phyloP scores from a whole-genome alignment of 1,139 yeast species.

The Cylindricascospora bacillispora region DNA sequence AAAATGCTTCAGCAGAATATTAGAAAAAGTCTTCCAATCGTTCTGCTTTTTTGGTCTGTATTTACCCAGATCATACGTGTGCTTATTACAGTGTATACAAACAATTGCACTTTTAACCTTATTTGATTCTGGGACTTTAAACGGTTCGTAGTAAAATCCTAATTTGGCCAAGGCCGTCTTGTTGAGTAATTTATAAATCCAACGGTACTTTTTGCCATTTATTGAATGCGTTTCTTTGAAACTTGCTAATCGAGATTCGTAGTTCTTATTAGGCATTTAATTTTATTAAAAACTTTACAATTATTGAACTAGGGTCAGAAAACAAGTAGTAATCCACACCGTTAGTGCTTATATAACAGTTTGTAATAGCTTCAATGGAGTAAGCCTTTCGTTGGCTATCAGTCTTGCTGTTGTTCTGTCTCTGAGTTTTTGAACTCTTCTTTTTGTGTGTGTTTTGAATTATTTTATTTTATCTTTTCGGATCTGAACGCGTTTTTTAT shows the following conservation, averaged over 20 bases:
- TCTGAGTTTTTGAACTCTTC: no score
- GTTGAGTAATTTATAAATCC: constrained; percentile 32
- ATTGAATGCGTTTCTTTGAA: constrained; percentile 24
- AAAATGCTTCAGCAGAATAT: constrained; percentile 15
- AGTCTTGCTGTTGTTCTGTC: no score
- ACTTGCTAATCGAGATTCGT: constrained; percentile 16
- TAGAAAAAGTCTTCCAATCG: constrained; percentile 14
- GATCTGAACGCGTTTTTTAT: no score
- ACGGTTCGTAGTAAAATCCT: constrained; percentile 63
- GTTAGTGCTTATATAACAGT: no score
- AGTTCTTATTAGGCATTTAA: no score
- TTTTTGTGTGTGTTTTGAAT: no score
- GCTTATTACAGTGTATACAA: constrained; percentile 49
- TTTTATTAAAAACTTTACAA: no score
- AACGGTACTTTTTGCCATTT: constrained; percentile 19
- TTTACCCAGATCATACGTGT: constrained; percentile 15
- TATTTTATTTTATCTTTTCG: no score
- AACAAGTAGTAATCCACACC: no score
- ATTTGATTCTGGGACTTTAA: constrained; percentile 6
- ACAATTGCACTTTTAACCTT: constrained; percentile 35
- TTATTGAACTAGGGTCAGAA: no score
- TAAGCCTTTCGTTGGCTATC: no score
- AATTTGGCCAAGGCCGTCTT: constrained; percentile 40
- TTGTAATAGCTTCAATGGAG: no score
- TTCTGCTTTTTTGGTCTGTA: constrained; percentile 17